These are phyloP conservation scores for Venturia aucupariae DNA, from an alignment of 2,329 filamentous ascomycete genomes.

Conservation along the genomic window DNA sequence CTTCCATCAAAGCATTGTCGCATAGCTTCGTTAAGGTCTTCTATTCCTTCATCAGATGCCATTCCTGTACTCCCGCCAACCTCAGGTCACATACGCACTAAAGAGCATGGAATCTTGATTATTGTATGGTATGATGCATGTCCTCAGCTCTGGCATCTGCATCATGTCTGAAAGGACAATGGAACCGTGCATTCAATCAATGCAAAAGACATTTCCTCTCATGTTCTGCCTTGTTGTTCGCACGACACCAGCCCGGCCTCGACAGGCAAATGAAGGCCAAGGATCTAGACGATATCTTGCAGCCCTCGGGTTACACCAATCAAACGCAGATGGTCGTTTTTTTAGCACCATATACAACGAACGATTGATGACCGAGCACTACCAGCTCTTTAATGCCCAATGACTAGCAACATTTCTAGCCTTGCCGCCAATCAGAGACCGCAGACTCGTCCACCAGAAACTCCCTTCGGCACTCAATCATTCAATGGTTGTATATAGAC, in stretches of 20 bases:
- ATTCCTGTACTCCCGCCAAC: too few relatives aligned
- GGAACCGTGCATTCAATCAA: too few relatives aligned
- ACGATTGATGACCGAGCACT: neutral
- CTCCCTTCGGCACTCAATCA: neutral
- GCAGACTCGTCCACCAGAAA: neutral
- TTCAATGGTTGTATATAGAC: neutral
- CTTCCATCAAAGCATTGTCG: too few relatives aligned
- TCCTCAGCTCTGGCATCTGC: too few relatives aligned
- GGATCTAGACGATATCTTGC: neutral
- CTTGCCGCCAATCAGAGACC: neutral
- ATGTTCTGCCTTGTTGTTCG: neutral
- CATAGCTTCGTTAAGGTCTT: too few relatives aligned
- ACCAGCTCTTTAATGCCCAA: neutral
- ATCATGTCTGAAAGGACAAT: too few relatives aligned
- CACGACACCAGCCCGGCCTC: neutral
- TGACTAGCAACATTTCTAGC: neutral
- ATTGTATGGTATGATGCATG: too few relatives aligned
- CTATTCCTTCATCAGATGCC: too few relatives aligned
- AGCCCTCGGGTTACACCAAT: neutral
- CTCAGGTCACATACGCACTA: too few relatives aligned
- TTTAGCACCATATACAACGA: neutral
- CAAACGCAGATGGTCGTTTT: constrained; percentile 1
- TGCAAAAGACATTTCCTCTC: neutral
- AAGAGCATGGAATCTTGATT: too few relatives aligned
- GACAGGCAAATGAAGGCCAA: neutral